A percentile compares a stretch with the other conserved stretches of the same genome.
Evolutionary conservation across 2,329 filamentous ascomycete genomes (phyloP).

Genomic region (Periglandula ipomoeae): DNA sequence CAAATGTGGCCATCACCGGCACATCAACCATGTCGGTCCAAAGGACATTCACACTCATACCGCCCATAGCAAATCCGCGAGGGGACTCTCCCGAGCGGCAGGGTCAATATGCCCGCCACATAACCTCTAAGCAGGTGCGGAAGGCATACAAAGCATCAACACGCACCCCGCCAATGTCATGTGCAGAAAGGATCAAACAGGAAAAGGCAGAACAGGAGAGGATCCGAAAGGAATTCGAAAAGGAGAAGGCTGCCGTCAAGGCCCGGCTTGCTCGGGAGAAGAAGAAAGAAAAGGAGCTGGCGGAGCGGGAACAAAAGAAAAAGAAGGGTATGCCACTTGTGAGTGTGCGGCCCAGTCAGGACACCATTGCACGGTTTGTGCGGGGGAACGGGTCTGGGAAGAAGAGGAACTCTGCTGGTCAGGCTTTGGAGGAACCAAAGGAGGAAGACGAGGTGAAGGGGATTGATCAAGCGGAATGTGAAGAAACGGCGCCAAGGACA

Average conservation of each 20-base stretch:
- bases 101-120: conserved; percentile 14
- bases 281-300: conserved; percentile 44
- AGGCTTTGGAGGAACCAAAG: neutral
- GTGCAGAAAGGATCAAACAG: conserved; percentile 28
- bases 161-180: conserved; percentile 26
- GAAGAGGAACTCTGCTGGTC: conserved; percentile 15
- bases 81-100: neutral
- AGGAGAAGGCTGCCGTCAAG: conserved; percentile 36
- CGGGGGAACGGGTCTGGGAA: conserved; percentile 22
- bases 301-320: conserved; percentile 39
- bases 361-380: conserved; percentile 46
- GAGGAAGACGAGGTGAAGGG: neutral
- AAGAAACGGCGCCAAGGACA: neutral
- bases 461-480: neutral
- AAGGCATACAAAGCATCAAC: conserved; percentile 28
- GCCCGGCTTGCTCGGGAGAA: conserved; percentile 43
- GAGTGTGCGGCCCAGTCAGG: conserved; percentile 47
- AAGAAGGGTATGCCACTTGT: conserved; percentile 44
- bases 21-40: conserved; percentile 25
- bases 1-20: conserved; percentile 6
- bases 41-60: conserved; percentile 36
- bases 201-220: conserved; percentile 43
- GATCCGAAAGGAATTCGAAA: conserved; percentile 43
- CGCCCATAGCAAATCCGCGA: conserved; percentile 16
- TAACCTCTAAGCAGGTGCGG: conserved; percentile 34